phyloP scores from a whole-genome alignment of 1,139 yeast species.

The Candida albicans region DNA sequence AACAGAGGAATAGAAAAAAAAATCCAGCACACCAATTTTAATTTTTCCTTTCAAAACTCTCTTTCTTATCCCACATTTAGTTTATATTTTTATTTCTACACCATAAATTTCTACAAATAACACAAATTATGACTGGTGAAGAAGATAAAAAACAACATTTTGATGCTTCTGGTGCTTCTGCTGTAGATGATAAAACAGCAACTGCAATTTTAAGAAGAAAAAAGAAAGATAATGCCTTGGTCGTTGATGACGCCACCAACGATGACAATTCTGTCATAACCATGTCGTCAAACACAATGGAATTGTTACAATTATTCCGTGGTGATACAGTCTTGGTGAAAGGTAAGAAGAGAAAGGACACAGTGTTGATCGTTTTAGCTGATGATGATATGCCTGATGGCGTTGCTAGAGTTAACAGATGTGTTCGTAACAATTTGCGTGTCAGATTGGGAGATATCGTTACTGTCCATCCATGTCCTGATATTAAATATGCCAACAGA shows the following conservation, averaged over 20 bases:
- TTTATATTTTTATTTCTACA: not conserved
- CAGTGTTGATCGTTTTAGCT: constrained; percentile 93
- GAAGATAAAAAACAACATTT: constrained; percentile 40
- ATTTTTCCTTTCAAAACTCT: constrained; percentile 2
- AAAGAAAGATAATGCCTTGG: constrained; percentile 93
- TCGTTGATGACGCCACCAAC: constrained; percentile 95
- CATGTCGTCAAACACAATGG: constrained; percentile 95
- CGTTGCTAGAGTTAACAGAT: constrained; percentile 89
- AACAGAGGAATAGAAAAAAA: not conserved
- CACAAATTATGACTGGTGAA: constrained; percentile 24
- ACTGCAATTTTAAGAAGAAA: constrained; percentile 96
- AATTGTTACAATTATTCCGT: constrained; percentile 87
- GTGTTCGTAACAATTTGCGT: constrained; percentile 91
- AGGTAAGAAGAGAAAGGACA: constrained; percentile 97
- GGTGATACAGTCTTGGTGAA: constrained; percentile 97
- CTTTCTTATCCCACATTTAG: not conserved
- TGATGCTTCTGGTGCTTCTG: constrained; percentile 47
- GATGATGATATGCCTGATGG: constrained; percentile 98
- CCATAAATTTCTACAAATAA: not conserved
- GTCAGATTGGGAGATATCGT: constrained; percentile 92
- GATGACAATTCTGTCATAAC: constrained; percentile 97
- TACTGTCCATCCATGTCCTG: constrained; percentile 94
- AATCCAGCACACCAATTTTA: constrained; percentile 4
- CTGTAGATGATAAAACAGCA: constrained; percentile 82
- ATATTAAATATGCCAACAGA: constrained; percentile 90